A percentile compares a stretch with the other conserved stretches of the same genome.
Conservation (phyloP, 208 protist species). For the Trypanosoma mega region DNA sequence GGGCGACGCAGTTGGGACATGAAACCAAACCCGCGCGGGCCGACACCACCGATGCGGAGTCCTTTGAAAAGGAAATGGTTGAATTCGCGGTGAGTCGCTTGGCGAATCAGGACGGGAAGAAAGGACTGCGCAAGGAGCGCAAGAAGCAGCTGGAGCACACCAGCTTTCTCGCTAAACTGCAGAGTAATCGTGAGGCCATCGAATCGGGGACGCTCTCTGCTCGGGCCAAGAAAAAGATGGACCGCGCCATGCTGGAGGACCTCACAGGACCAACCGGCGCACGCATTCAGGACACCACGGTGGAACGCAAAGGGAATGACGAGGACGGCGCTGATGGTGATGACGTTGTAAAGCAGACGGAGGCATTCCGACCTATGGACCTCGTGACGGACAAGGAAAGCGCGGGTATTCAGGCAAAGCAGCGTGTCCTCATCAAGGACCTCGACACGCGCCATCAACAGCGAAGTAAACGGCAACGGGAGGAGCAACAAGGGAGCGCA, state of each 20-base stretch:
- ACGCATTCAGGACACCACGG: constrained; percentile 19
- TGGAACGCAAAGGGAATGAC: constrained; percentile 24
- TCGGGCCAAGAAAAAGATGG: constrained; percentile 62
- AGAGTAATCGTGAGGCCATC: constrained; percentile 97
- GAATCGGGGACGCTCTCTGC: constrained; percentile 93
- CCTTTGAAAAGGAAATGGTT: constrained; percentile 98
- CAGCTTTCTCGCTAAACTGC: constrained; percentile 94
- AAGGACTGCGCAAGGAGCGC: constrained; percentile 97
- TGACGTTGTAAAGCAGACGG: background rate
- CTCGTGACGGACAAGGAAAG: constrained; percentile 62
- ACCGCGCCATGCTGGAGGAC: constrained; percentile 77
- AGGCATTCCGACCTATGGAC: constrained; percentile 62
- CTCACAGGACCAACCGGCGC: constrained; percentile 21
- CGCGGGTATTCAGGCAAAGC: constrained; percentile 56
- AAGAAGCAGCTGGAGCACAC: constrained; percentile 98
- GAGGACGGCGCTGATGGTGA: constrained; percentile 2
- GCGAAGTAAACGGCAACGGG: too few species aligned
- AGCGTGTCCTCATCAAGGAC: constrained; percentile 65
- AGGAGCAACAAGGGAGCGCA: background rate
- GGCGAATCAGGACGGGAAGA: constrained; percentile 99
- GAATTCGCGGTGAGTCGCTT: constrained; percentile 98
- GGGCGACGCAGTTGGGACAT: constrained; percentile 78
- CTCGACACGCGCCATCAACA: constrained; percentile 30
- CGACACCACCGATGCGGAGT: constrained; percentile 98
- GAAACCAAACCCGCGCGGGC: constrained; percentile 95